Evolutionary conservation across 2,329 filamentous ascomycete species (phyloP).

Genomic region (Xylaria sp.): DNA sequence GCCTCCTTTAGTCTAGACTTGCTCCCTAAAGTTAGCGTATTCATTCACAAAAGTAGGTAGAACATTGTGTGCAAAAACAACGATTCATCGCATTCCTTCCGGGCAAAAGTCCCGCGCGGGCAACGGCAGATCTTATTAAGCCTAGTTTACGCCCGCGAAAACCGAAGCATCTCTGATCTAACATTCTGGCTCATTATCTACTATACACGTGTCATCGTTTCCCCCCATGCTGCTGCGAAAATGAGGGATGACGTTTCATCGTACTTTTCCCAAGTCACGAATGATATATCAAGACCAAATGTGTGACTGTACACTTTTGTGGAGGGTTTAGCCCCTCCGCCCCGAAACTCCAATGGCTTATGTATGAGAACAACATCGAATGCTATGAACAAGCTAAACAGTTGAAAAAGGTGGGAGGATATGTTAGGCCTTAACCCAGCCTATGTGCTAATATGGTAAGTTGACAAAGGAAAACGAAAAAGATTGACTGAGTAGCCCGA

Average conservation of each 20-base stretch:
- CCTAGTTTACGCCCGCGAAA: constrained; percentile 7
- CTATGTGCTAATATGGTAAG: constrained; percentile 1
- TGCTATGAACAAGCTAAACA: constrained; percentile 34
- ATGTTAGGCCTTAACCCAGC: constrained; percentile 1
- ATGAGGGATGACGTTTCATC: background rate
- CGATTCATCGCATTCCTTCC: constrained; percentile 19
- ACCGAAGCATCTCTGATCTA: constrained; percentile 2
- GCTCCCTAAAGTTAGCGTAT: too few species aligned
- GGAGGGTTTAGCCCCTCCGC: constrained; percentile 22
- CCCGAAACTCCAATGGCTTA: constrained; percentile 26
- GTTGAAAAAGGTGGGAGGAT: constrained; percentile 11
- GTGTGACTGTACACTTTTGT: constrained; percentile 22
- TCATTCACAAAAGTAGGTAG: too few species aligned
- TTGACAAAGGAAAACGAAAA: constrained; percentile 24
- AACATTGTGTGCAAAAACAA: background rate
- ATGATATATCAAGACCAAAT: constrained; percentile 17
- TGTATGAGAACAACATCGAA: constrained; percentile 35
- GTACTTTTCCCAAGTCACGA: constrained; percentile 14
- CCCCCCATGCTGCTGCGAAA: constrained; percentile 2
- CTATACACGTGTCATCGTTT: constrained; percentile 28
- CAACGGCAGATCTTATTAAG: background rate
- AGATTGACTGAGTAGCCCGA: constrained; percentile 1
- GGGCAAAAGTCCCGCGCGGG: background rate
- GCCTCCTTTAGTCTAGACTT: background rate
- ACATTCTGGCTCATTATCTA: constrained; percentile 23